phyloP scores from a whole-genome alignment of 805 yeast species.

The Suhomyces emberorum region DNA sequence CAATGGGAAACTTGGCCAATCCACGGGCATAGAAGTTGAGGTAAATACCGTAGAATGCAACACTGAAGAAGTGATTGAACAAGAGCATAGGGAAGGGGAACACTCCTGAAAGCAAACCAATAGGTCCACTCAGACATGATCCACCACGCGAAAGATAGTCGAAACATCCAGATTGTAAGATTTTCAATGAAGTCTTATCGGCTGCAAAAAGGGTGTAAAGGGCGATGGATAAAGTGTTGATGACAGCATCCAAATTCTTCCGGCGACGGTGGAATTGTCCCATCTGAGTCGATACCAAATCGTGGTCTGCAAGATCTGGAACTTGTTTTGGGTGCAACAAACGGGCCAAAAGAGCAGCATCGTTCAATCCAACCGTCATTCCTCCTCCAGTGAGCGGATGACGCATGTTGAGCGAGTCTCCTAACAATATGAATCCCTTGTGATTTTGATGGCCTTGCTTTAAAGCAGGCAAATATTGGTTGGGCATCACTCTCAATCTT shows the following conservation, averaged over 20 bases:
- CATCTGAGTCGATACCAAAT: constrained; percentile 52
- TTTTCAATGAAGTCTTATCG: constrained; percentile 56
- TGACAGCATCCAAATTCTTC: constrained; percentile 75
- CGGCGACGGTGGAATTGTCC: constrained; percentile 72
- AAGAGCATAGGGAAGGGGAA: constrained; percentile 70
- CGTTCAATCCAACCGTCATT: constrained; percentile 95
- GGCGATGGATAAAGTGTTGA: constrained; percentile 88
- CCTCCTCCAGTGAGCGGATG: constrained; percentile 99
- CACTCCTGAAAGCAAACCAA: constrained; percentile 79
- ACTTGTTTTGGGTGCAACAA: constrained; percentile 55
- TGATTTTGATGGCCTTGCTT: constrained; percentile 48
- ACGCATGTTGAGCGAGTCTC: constrained; percentile 95
- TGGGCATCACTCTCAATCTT: constrained; percentile 85
- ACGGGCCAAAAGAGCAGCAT: constrained; percentile 66
- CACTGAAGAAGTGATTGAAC: constrained; percentile 84
- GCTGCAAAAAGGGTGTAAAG: constrained; percentile 90
- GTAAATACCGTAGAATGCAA: constrained; percentile 80
- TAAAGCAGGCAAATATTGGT: constrained; percentile 81
- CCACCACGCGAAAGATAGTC: constrained; percentile 84
- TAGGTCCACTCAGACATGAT: constrained; percentile 70
- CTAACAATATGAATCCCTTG: constrained; percentile 78
- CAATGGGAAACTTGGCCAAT: constrained; percentile 60
- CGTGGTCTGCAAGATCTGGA: constrained; percentile 57
- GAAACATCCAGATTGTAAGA: constrained; percentile 87
- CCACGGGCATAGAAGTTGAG: constrained; percentile 69